Evolutionary conservation across 805 yeast species (phyloP), one percentile per base, ranked within the genome.

Genomic region (Cyberlindnera japonica): DNA sequence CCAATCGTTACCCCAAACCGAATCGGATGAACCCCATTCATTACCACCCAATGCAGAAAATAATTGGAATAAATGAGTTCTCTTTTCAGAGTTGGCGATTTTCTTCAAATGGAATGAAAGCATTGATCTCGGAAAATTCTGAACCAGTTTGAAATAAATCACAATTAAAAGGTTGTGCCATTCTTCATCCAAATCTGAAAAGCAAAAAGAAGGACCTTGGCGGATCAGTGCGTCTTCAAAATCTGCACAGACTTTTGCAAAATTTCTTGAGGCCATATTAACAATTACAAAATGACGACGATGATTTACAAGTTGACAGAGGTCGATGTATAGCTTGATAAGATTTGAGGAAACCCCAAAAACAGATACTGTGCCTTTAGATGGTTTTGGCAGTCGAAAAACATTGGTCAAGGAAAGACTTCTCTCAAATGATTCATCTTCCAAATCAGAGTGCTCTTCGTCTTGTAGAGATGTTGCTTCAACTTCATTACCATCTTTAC

Each of bases 191-290:
- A 8, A 17, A 13, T 34, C 40, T 13, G 38, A 14, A 22, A 30
- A 31, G 16, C 43, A 40, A 17, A 19, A 28, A 22, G 37, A 62
- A 24, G 52, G 37, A 1, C 41, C 37, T 24, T 43, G 40, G 26
- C 51, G 58, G 5, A 64, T 31, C 14, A 73, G 45, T 14, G 58
- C 50, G 44, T 72, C 77, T 43, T 71, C 74, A 15, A 62, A 59
- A 22, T 71, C 76, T 6, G 73, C 69, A 45, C 75, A 70, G 3
- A 72, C 62, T 33, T 60, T 57, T 15, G 77, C 75, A 50, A 69
- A 73, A 47, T 72, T 73, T 31, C 77, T 56, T 2, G 77, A 74
- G 23, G 57, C 35, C 59, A 35, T 62, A 61, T n/a, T 59, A 52
- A 21, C 55, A 49, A 8, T 46, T 37, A 48, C 44, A 47, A 73